Evolutionary conservation across 164 flowering plant species (phyloP), one percentile per base, ranked within the genome.

Genomic region (Vitis rupestris): DNA sequence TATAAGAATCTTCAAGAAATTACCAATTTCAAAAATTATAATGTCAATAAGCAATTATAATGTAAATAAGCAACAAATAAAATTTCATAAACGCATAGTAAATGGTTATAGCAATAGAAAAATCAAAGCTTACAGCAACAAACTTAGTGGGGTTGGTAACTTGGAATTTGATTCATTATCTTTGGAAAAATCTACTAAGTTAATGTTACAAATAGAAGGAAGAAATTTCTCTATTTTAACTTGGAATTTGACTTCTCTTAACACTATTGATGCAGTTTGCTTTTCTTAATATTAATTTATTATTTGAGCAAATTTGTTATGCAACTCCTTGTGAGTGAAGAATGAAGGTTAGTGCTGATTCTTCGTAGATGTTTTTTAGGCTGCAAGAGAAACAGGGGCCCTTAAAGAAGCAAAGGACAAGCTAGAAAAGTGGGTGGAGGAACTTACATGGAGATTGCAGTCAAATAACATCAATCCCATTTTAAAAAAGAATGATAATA

Each of bases 361-460:
- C 4, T 23, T n/a, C 27, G 72, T 27, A 44, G 19, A 61, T 72
- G 59, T 16, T 61, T 58, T 67, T 62, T 71, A 90, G 96, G 96
- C 93, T 88, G 83, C 92, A 72, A 81, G 96, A 74, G 96, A 90
- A 81, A 90, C 93, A 4, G 96, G 96, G 14, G 92, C 90, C 27
- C 90, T 88, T 51, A 87, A 88, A 85, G 93, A 90, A 78, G 90
- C 90, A 30, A 90, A 90, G 67, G 91, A 90, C 81, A 90, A 87
- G 75, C 85, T 90, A 61, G 93, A 90, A 82, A 90, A 90, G 81
- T 88, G 85, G 63, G 93, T 90, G 67, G 96, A 90, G 79, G 96
- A 90, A 66, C 93, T 90, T 78, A 84, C 93, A 70, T 90, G 93
- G 93, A 89, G 96, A 61, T 79, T 90, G 79, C 93, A 90, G 78